Base-by-base conservation (phyloP, 768 basidiomycete species). In the Kwoniella mangroviensis region DNA sequence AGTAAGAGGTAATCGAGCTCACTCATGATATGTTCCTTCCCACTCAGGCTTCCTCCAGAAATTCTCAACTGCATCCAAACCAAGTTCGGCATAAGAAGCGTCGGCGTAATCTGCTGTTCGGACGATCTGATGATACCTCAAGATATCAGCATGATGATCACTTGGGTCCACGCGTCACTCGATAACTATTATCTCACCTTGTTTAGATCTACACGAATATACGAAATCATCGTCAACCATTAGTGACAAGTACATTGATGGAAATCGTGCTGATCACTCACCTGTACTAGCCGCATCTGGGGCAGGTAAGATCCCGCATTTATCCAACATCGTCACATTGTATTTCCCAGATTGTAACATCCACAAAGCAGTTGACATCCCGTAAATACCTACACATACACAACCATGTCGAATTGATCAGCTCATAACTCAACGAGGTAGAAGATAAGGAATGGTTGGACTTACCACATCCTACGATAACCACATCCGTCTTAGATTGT, bases 361-460 rank as follows among this genome's bases (percentile, higher is more conserved):
- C 79, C 92, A 89, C 73, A 89, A 87, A 1, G 93, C 94, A 0
- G 94, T 91, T 19, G 93, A 94, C 60, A 92, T 84, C 6, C 94
- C 94, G 80, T 95, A 95, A 73, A 89, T 89, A 4, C 83, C 83
- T 82, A 26, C 21, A 26, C 11, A 4, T 34, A 3, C 34, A 34
- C 34, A 34, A 7, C 4, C 34, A 34, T 7, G 1, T 7, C 34
- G 34, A 41, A 22, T 22, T 17, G 22, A 55, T 21, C 15, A 12
- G 21, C 21, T 6, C 45, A 49, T 49, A 4, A 19, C 45, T 19
- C 45, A 12, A 19, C 54, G 54, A 55, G 12, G 54, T 28, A 55
- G 12, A 28, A 22, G 21, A 22, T 55, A 22, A 22, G 21, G 21
- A 21, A 22, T 17, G 5, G 45, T 21, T 57, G 22, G 24, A 67